Conservation (phyloP, 2,329 filamentous ascomycete species). For the Ampelomyces quisqualis region DNA sequence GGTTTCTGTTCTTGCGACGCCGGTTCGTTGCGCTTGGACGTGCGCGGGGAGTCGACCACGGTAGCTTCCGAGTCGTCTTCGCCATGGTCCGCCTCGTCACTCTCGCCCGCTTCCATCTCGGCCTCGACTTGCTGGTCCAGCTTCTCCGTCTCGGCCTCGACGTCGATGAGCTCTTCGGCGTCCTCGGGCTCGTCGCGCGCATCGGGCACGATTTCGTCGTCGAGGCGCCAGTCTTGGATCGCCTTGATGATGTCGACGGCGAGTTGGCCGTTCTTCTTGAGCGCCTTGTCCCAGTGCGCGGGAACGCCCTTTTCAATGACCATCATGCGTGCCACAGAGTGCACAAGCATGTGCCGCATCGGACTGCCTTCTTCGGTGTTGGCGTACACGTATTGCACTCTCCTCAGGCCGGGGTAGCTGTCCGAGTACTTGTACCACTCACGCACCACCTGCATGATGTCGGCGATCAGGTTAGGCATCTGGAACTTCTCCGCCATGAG, state of each 20-base stretch:
- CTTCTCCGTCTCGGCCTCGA: conserved; percentile 41
- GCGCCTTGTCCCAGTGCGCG: conserved; percentile 56
- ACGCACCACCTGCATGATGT: conserved; percentile 53
- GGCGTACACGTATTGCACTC: conserved; percentile 56
- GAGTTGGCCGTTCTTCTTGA: conserved; percentile 57
- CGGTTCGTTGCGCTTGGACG: conserved; percentile 5
- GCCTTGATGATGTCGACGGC: conserved; percentile 57
- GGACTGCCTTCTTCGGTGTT: conserved; percentile 51
- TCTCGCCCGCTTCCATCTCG: conserved; percentile 32
- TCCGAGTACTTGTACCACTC: conserved; percentile 56
- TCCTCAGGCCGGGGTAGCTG: conserved; percentile 53
- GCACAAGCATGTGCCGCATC: conserved; percentile 54
- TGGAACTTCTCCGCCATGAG: conserved; percentile 57
- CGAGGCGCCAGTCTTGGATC: conserved; percentile 57
- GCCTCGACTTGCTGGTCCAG: conserved; percentile 36
- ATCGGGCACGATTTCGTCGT: conserved; percentile 53
- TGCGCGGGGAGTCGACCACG: conserved; percentile 25
- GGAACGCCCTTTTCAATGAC: conserved; percentile 54
- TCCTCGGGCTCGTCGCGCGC: conserved; percentile 48
- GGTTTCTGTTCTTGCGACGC: conserved; percentile 3
- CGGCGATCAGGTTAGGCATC: conserved; percentile 50
- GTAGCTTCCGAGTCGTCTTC: conserved; percentile 12
- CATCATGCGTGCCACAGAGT: conserved; percentile 53
- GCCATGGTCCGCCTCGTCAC: conserved; percentile 26
- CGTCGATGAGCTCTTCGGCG: conserved; percentile 39